phyloP scores from a whole-genome alignment of 345 rosid genomes.

The Gossypium arboreum region DNA sequence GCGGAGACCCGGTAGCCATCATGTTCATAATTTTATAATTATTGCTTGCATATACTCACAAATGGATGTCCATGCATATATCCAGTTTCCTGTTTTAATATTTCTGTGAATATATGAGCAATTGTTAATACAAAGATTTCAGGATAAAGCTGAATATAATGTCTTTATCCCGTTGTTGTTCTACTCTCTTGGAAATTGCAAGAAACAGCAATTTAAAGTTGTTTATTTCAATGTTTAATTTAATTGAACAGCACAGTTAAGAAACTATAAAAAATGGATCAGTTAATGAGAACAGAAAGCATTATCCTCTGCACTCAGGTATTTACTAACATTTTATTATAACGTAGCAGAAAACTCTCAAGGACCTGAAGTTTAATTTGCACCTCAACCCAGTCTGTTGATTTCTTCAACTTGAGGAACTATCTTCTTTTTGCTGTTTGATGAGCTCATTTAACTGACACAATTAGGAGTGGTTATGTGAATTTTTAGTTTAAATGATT shows the following conservation, averaged over 20 bases:
- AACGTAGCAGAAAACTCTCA: not conserved
- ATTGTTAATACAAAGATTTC: not conserved
- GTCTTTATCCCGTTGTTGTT: not conserved
- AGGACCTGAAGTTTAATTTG: no score
- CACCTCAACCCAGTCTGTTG: no score
- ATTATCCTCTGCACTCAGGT: not conserved
- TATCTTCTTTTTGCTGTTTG: not conserved
- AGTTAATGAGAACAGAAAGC: not conserved
- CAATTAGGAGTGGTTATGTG: not conserved
- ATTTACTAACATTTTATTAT: not conserved
- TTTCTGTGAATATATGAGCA: not conserved
- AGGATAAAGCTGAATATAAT: not conserved
- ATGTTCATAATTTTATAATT: not conserved
- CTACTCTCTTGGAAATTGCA: not conserved
- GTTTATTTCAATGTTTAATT: not conserved
- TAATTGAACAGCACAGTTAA: not conserved
- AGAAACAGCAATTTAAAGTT: not conserved
- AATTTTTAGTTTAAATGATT: not conserved
- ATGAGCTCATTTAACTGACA: not conserved
- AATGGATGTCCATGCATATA: not conserved
- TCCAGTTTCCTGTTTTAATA: not conserved
- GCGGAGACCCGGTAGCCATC: not conserved
- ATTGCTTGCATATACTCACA: not conserved
- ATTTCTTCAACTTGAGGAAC: not conserved
- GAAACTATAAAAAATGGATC: not conserved